A percentile compares a stretch with the other conserved stretches of the same genome.
These are phyloP conservation scores for Exophiala sp. DNA, from an alignment of 2,329 filamentous ascomycete species.

Conservation along the genomic window DNA sequence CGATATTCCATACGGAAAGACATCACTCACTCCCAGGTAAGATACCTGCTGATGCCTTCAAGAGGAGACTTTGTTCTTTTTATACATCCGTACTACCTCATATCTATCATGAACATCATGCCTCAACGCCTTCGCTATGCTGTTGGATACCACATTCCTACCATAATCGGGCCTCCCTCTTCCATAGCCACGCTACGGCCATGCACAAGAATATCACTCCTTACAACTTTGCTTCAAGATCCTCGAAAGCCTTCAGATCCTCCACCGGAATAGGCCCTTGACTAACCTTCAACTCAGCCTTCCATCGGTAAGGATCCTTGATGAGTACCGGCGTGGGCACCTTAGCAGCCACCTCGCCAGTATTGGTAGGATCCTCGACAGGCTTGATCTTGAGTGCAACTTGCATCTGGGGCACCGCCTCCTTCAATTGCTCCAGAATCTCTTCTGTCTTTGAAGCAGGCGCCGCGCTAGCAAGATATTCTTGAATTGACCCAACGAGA, in stretches of 20 bases:
- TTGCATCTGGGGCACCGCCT: constrained; percentile 43
- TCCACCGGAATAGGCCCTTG: constrained; percentile 65
- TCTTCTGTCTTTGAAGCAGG: constrained; percentile 45
- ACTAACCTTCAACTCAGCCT: constrained; percentile 66
- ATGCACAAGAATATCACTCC: not conserved
- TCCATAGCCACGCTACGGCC: no score
- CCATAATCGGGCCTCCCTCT: no score
- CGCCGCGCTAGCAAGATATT: constrained; percentile 48
- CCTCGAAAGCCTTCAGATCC: constrained; percentile 78
- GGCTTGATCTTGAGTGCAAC: constrained; percentile 43
- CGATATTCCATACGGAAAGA: no score
- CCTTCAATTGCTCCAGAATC: constrained; percentile 47
- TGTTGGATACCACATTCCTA: no score
- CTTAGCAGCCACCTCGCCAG: constrained; percentile 37
- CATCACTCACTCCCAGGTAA: no score
- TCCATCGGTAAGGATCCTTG: constrained; percentile 72
- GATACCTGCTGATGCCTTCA: not conserved
- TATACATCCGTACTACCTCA: no score
- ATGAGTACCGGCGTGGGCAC: constrained; percentile 54
- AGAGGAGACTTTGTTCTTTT: no score
- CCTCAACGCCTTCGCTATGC: not conserved
- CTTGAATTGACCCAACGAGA: constrained; percentile 46
- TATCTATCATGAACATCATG: not conserved
- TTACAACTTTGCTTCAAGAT: constrained; percentile 74
- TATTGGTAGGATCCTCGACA: constrained; percentile 26